A percentile compares a stretch with the other conserved stretches of the same genome.
These are phyloP conservation scores for Camellia lanceoleosa DNA, from an alignment of 148 eudicot genomes.

Conservation along the genomic window DNA sequence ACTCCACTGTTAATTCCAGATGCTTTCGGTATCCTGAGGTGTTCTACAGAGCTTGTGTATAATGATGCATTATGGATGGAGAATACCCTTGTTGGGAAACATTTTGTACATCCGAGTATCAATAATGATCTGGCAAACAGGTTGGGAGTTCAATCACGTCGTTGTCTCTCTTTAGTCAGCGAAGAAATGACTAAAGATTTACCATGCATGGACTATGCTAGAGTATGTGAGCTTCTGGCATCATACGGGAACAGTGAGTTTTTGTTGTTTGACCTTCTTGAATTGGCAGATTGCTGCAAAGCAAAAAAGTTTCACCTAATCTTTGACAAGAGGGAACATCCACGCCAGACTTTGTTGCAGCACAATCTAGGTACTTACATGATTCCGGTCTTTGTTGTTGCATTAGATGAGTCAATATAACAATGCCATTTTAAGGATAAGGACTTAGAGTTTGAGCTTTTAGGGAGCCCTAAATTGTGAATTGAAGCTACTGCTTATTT, in stretches of 20 bases:
- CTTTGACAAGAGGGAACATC: slow-evolving; percentile 89
- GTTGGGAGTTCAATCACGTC: slow-evolving; percentile 87
- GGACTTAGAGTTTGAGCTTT: slow-evolving; percentile 1
- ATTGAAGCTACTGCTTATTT: not conserved
- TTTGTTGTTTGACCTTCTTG: slow-evolving; percentile 85
- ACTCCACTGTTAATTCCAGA: slow-evolving; percentile 66
- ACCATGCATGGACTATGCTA: slow-evolving; percentile 87
- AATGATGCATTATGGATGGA: slow-evolving; percentile 99
- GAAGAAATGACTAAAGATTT: slow-evolving; percentile 96
- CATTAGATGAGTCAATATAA: slow-evolving; percentile 13
- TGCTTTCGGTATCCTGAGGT: slow-evolving; percentile 55
- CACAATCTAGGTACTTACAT: slow-evolving; percentile 80
- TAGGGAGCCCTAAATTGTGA: not conserved
- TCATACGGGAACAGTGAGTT: slow-evolving; percentile 59
- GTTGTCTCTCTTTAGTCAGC: slow-evolving; percentile 82
- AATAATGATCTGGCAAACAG: slow-evolving; percentile 72
- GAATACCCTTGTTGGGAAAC: slow-evolving; percentile 56
- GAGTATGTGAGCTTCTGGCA: slow-evolving; percentile 70
- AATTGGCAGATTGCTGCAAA: slow-evolving; percentile 97
- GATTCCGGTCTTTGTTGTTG: slow-evolving; percentile 8
- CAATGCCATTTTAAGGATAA: not conserved
- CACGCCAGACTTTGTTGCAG: slow-evolving; percentile 80
- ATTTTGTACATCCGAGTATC: slow-evolving; percentile 72
- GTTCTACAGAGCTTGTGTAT: slow-evolving; percentile 74
- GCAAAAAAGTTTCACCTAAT: slow-evolving; percentile 79